These are phyloP conservation scores for Avicennia marina DNA, from an alignment of 257 asterid species.

Conservation along the genomic window DNA sequence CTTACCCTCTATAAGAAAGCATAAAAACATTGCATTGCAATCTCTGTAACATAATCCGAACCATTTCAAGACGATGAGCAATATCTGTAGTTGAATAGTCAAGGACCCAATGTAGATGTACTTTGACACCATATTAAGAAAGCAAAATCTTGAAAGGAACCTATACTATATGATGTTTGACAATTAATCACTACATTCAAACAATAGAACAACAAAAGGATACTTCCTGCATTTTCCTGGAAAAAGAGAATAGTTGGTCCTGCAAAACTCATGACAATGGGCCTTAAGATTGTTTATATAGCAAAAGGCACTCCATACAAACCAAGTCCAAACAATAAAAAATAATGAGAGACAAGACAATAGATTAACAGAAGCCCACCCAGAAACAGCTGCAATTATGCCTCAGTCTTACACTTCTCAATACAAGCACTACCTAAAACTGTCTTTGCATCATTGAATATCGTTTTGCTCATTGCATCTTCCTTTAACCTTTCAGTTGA, in stretches of 20 bases:
- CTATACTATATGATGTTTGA: not conserved
- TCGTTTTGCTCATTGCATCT: not conserved
- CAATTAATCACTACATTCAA: not conserved
- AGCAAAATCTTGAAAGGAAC: not conserved
- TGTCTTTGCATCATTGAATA: conserved; percentile 5
- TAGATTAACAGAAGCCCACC: too few relatives aligned
- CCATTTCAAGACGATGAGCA: conserved; percentile 99
- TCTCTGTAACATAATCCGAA: conserved; percentile 70
- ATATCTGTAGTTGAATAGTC: conserved; percentile 61
- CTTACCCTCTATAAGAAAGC: conserved; percentile 99
- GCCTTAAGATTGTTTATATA: conserved; percentile 3
- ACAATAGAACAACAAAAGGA: conserved; percentile 39
- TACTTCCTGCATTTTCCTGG: conserved; percentile 99
- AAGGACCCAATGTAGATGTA: conserved; percentile 39
- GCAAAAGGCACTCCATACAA: not conserved
- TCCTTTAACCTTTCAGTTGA: not conserved
- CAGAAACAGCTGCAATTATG: not conserved
- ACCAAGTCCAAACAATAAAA: too few relatives aligned
- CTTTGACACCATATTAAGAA: not conserved
- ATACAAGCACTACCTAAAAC: not conserved
- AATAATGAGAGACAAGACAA: too few relatives aligned
- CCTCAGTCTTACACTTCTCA: not conserved
- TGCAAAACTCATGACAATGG: conserved; percentile 37
- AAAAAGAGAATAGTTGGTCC: conserved; percentile 96
- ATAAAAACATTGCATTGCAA: conserved; percentile 96